A percentile compares a stretch with the other conserved stretches of the same genome.
These are phyloP conservation scores for Nemania sp. DNA, from an alignment of 2,329 filamentous ascomycete species.

Conservation along the genomic window DNA sequence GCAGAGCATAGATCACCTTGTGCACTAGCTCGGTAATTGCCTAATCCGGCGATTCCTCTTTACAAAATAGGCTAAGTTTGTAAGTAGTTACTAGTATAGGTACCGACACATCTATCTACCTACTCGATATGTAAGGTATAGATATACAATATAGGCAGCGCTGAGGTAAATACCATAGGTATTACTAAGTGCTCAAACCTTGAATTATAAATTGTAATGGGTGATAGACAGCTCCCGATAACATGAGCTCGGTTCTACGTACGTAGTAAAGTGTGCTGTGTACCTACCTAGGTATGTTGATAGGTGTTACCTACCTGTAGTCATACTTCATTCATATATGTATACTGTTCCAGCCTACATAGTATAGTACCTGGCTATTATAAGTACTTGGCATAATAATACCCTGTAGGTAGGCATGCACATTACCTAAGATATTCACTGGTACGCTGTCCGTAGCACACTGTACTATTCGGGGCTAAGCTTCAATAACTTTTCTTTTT, in stretches of 20 bases:
- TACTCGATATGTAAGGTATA: background rate
- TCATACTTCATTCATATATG: background rate
- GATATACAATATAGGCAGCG: background rate
- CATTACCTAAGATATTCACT: slow-evolving; percentile 22
- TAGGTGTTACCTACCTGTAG: background rate
- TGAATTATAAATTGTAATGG: background rate
- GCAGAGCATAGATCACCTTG: background rate
- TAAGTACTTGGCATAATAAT: too few species aligned
- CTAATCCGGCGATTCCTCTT: slow-evolving; percentile 23
- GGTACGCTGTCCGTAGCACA: slow-evolving; percentile 11
- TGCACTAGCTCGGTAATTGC: slow-evolving; percentile 26
- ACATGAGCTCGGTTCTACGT: too few species aligned
- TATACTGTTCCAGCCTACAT: background rate
- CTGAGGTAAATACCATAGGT: slow-evolving; percentile 19
- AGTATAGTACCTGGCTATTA: background rate
- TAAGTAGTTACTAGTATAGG: background rate
- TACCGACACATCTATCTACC: background rate
- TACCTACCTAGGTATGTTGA: too few species aligned
- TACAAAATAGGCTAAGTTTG: slow-evolving; percentile 21
- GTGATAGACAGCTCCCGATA: background rate
- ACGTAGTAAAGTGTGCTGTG: too few species aligned
- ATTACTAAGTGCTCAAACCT: background rate
- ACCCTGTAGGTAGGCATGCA: too few species aligned
- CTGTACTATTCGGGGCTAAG: slow-evolving; percentile 16
- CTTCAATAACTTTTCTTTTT: slow-evolving; percentile 23